Evolutionary conservation across 108 stramenopile species (phyloP), one percentile per base, ranked within the genome.

Genomic region (Cyclotella distinguenda): DNA sequence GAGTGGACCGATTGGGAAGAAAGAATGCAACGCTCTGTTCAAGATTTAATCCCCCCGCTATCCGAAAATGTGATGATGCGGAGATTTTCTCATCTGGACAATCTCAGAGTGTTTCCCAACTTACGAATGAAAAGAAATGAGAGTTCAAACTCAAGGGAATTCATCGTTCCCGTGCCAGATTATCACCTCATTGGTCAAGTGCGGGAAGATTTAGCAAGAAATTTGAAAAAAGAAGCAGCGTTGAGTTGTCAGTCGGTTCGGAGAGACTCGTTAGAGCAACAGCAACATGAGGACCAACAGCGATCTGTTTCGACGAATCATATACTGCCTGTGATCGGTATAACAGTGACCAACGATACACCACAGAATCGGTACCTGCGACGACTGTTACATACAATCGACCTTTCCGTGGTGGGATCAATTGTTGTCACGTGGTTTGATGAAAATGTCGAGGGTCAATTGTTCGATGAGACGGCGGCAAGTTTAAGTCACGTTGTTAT

Each of bases 341-440:
- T 75, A 27, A 63, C 66, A 0, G 74, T 75, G 0, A 61, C 74
- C 28, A 67, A 61, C 21, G 74, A 75, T 44, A 57, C 74, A 54
- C 74, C 66, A 8, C 15, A 51, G 9, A 66, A 68, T 47, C 60
- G 66, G 9, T 75, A 68, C 22, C 40, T 75, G 16, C 74, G 74
- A n/a, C 60, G 74, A 34, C 18, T 75, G 42, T 38, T 75, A 6
- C 47, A 75, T 45, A 75, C 74, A 9, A 64, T 68, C 11, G 74
- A 75, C 36, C 38, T 63, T 26, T 4, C 53, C 9, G 32, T 25
- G 1, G 61, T 75, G 18, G 66, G 66, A 0, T 75, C 74, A 40
- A 75, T 68, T 32, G 74, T 75, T 7, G 63, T 75, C 9, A 75
- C 74, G 7, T 75, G 74, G 74, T 75, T 68, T 28, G 74, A 75